Percentiles rank a stretch among this genome's conserved stretches.
phyloP scores from a whole-genome alignment of 2,329 filamentous ascomycete species.

The Chaetomium sp. region DNA sequence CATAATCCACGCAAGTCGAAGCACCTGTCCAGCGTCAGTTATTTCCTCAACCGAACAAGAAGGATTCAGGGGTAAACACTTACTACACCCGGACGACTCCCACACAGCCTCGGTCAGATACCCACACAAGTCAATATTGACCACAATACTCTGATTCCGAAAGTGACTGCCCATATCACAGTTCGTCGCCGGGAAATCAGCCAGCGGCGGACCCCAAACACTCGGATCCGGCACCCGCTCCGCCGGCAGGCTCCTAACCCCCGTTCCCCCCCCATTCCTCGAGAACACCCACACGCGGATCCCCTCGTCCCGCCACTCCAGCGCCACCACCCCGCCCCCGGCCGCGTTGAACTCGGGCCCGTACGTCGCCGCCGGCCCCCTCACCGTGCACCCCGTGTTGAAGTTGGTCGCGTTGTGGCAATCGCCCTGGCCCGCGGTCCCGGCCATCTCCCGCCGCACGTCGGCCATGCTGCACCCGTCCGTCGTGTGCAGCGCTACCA shows the following conservation, averaged over 20 bases:
- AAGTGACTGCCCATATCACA: conserved; percentile 64
- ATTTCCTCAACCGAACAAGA: not conserved
- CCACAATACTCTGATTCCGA: conserved; percentile 65
- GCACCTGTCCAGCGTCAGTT: conserved; percentile 44
- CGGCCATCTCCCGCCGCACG: conserved; percentile 57
- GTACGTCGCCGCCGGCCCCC: conserved; percentile 47
- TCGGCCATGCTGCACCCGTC: conserved; percentile 53
- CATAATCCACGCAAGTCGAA: conserved; percentile 58
- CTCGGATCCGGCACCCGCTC: conserved; percentile 58
- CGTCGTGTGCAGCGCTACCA: conserved; percentile 62
- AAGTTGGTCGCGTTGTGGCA: conserved; percentile 55
- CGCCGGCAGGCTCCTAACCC: conserved; percentile 20
- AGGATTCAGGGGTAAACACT: not conserved
- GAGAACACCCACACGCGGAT: conserved; percentile 66
- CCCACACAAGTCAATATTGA: conserved; percentile 68
- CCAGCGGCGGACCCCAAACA: conserved; percentile 62
- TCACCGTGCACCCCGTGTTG: conserved; percentile 62
- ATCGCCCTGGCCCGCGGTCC: conserved; percentile 45
- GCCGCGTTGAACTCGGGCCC: conserved; percentile 55
- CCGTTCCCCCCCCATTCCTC: conserved; percentile 51
- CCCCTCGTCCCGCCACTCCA: conserved; percentile 62
- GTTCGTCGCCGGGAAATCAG: conserved; percentile 66
- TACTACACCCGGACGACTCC: conserved; percentile 29
- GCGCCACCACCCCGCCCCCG: conserved; percentile 61
- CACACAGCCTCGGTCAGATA: conserved; percentile 54